Evolutionary conservation across 1,284 basidiomycete genomes (phyloP).

Genomic region (Ustilago tritici): DNA sequence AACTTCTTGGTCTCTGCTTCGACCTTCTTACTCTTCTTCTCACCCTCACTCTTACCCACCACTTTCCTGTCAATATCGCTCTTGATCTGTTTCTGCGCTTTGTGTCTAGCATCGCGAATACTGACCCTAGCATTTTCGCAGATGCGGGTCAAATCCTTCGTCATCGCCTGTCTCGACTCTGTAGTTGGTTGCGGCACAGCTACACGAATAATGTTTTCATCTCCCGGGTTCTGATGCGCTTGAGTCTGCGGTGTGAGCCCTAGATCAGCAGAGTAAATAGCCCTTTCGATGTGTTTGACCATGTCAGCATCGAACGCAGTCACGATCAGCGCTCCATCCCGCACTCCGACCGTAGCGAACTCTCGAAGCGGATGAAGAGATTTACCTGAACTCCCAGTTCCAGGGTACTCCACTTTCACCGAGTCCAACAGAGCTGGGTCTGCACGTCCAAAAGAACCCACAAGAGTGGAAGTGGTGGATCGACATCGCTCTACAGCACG

Average conservation of each 20-base stretch:
- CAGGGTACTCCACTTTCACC: conserved; percentile 51
- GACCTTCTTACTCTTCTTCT: conserved; percentile 56
- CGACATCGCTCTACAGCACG: conserved; percentile 53
- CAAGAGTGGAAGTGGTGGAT: conserved; percentile 44
- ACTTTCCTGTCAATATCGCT: conserved; percentile 62
- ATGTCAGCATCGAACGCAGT: conserved; percentile 62
- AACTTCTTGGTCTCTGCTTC: conserved; percentile 61
- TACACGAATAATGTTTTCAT: conserved; percentile 62
- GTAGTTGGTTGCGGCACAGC: conserved; percentile 65
- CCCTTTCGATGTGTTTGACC: conserved; percentile 66
- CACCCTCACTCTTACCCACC: conserved; percentile 59
- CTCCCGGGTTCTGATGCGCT: conserved; percentile 37
- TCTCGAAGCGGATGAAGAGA: conserved; percentile 58
- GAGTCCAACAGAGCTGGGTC: conserved; percentile 60
- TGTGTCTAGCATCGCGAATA: conserved; percentile 61
- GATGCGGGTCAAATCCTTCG: conserved; percentile 62
- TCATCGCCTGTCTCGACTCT: conserved; percentile 60
- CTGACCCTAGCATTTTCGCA: conserved; percentile 66
- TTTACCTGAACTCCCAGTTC: conserved; percentile 15
- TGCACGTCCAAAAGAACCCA: conserved; percentile 56
- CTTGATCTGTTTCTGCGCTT: conserved; percentile 66
- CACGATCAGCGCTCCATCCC: conserved; percentile 61
- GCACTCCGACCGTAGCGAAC: conserved; percentile 65
- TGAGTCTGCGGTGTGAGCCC: conserved; percentile 60
- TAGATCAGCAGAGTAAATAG: conserved; percentile 61